Evolutionary conservation across 805 yeast species (phyloP).

Genomic region (Zygotorulaspora sp.): DNA sequence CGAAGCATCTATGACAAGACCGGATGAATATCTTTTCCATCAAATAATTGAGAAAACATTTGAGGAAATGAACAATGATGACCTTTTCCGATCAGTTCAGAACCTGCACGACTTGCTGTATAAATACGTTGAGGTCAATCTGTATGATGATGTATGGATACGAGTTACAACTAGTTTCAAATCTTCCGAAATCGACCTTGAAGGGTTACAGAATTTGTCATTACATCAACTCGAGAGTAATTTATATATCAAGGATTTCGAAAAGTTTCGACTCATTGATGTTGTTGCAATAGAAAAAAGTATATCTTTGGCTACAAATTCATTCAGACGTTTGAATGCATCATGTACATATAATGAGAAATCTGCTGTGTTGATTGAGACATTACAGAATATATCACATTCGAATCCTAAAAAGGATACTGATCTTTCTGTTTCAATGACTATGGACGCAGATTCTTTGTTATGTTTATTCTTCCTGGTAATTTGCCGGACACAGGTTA

Average conservation of each 20-base stretch:
- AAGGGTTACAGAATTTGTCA: constrained; percentile 34
- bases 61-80: constrained; percentile 12
- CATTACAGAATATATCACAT: constrained; percentile 49
- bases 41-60: constrained; percentile 27
- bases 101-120: constrained; percentile 52
- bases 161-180: constrained; percentile 33
- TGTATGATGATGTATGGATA: constrained; percentile 66
- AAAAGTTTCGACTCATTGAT: constrained; percentile 29
- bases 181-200: constrained; percentile 21
- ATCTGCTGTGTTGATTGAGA: constrained; percentile 44
- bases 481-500: constrained; percentile 56
- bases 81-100: constrained; percentile 14
- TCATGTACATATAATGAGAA: constrained; percentile 48
- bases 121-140: constrained; percentile 64
- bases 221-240: constrained; percentile 44
- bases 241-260: constrained; percentile 37
- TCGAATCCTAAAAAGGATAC: constrained; percentile 13
- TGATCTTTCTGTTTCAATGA: constrained; percentile 20
- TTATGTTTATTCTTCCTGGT: constrained; percentile 70
- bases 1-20: constrained; percentile 35
- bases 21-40: constrained; percentile 27
- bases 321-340: constrained; percentile 45
- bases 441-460: constrained; percentile 76
- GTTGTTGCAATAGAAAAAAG: constrained; percentile 39
- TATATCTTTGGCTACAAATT: constrained; percentile 47